Evolutionary conservation across 2,329 filamentous ascomycete genomes (phyloP), one percentile per base, ranked within the genome.

Genomic region (Colletotrichum sp.): DNA sequence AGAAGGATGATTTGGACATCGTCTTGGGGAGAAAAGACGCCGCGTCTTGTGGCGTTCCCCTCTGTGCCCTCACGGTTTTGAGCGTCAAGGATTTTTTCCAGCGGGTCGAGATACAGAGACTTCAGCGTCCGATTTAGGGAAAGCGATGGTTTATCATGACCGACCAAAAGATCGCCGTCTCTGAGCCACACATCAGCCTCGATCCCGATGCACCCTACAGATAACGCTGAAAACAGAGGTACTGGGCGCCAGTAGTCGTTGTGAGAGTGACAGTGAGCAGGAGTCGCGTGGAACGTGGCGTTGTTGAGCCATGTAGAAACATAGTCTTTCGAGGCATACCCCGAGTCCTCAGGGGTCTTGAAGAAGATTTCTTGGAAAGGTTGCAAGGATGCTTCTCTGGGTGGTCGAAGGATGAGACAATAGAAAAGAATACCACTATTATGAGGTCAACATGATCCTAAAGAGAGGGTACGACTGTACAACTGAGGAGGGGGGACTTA

Each of bases 51-150:
- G 76, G 88, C 83, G 12, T 83, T 84, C 77, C 89, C 86, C 79
- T 92, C 93, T 7, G 95, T 84, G 18, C 93, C 93, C 87, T 87
- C 13, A 5, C 21, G 68, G 1, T 83, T 81, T 1, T 87, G 88
- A 78, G 91, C 82, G 32, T 90, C 83, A 1, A 95, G 87, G 3
- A 94, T 85, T 1, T 90, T 84, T 16, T 93, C 83, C 0, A 95
- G 81, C 0, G 93, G 93, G 36, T 92, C 86, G 57, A 95, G 84
- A 80, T 95, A 95, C 13, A 95, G 87, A 3, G 78, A 85, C 80
- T 76, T 73, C 21, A 95, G 89, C 0, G 92, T 94, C 26, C 89
- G 88, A 67, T 89, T 88, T 10, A 81, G 81, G n/a, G 88, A 89
- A 21, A 94, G 82, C 0, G 89, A 87, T 3, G 88, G 87, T n/a